These are phyloP conservation scores for Yarrowia osloensis DNA, from an alignment of 805 yeast genomes.

Conservation along the genomic window DNA sequence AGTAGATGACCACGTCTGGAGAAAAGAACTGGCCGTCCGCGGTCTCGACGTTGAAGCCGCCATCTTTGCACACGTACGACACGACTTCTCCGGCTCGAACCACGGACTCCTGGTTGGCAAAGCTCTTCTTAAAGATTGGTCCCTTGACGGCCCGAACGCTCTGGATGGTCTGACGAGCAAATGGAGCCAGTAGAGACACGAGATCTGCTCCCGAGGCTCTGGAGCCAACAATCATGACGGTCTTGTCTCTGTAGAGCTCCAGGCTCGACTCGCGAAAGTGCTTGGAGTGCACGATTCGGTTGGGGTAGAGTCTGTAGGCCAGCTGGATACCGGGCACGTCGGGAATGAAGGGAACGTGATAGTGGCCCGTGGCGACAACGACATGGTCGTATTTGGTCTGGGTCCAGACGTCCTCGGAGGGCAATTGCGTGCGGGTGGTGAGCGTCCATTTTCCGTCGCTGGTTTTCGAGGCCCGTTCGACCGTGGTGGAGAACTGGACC, in stretches of 20 bases:
- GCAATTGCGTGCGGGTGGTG: background rate
- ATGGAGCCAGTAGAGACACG: slow-evolving; percentile 52
- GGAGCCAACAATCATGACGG: slow-evolving; percentile 67
- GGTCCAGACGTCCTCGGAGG: background rate
- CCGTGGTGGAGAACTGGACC: background rate
- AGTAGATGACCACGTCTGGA: slow-evolving; percentile 63
- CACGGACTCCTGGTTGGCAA: slow-evolving; percentile 36
- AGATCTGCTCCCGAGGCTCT: slow-evolving; percentile 78
- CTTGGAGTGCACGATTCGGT: slow-evolving; percentile 57
- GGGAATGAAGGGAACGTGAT: slow-evolving; percentile 63
- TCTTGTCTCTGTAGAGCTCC: slow-evolving; percentile 48
- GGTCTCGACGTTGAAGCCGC: slow-evolving; percentile 5
- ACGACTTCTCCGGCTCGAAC: background rate
- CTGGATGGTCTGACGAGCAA: background rate
- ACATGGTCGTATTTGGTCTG: slow-evolving; percentile 55
- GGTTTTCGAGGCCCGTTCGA: background rate
- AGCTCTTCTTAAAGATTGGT: slow-evolving; percentile 19
- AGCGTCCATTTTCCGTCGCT: background rate
- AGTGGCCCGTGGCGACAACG: slow-evolving; percentile 65
- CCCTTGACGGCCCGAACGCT: slow-evolving; percentile 46
- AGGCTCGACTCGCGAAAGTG: slow-evolving; percentile 42
- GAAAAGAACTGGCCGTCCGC: slow-evolving; percentile 34
- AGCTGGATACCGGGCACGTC: slow-evolving; percentile 51
- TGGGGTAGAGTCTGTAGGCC: background rate
- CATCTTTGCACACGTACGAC: slow-evolving; percentile 2